Evolutionary conservation across 768 basidiomycete species (phyloP).

Genomic region (Agaricus subrufescens): DNA sequence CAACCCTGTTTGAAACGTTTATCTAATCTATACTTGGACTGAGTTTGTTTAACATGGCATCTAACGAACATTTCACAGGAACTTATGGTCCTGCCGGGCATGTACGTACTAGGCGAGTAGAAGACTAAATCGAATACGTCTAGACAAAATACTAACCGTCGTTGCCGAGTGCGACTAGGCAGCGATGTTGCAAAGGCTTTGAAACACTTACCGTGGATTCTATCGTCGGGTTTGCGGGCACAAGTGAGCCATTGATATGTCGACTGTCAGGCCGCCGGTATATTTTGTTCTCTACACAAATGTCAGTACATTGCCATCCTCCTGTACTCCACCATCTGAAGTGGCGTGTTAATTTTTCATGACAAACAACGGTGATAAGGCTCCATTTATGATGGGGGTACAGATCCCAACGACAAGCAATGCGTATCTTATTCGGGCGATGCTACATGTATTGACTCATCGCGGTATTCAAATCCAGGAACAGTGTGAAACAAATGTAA

Average conservation of each 20-base stretch:
- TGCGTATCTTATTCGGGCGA: not conserved
- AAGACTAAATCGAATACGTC: too few relatives aligned
- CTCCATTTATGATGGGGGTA: not conserved
- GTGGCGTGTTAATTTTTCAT: too few relatives aligned
- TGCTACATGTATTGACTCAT: not conserved
- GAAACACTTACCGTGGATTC: not conserved
- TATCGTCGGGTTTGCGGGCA: not conserved
- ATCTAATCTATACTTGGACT: not conserved
- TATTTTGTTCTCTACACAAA: not conserved
- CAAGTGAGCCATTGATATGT: not conserved
- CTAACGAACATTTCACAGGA: too few relatives aligned
- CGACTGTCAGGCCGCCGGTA: not conserved
- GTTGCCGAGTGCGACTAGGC: too few relatives aligned
- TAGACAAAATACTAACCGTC: too few relatives aligned
- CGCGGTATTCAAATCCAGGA: constrained; percentile 1
- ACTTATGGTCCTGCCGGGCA: too few relatives aligned
- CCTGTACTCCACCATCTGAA: too few relatives aligned
- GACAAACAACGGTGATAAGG: constrained; percentile 1
- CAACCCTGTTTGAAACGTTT: constrained; percentile 6
- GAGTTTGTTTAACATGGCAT: too few relatives aligned
- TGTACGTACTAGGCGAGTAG: too few relatives aligned
- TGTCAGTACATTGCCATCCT: not conserved
- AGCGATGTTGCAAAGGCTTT: too few relatives aligned
- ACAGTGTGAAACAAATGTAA: not conserved
- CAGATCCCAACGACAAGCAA: not conserved